A percentile compares a stretch with the other conserved stretches of the same genome.
phyloP scores from a whole-genome alignment of 2,329 filamentous ascomycete species.

The Venturiaceae sp. region DNA sequence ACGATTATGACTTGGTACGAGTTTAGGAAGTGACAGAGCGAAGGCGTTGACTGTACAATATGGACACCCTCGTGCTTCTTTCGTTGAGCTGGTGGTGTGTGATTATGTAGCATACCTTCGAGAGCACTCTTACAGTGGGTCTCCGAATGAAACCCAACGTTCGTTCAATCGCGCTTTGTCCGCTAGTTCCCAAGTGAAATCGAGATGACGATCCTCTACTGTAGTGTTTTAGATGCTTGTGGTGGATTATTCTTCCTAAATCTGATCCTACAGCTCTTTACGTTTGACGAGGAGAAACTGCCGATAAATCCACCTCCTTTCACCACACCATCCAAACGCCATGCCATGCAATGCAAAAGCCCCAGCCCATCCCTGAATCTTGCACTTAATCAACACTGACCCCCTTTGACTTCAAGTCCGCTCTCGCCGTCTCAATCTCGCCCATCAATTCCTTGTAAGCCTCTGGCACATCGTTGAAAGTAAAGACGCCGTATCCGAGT shows the following conservation, averaged over 20 bases:
- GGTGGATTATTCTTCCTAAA: background rate
- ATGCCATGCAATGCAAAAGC: constrained; percentile 3
- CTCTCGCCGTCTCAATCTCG: constrained; percentile 70
- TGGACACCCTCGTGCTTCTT: background rate
- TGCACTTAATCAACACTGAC: constrained; percentile 62
- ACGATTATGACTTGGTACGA: background rate
- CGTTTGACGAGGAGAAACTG: background rate
- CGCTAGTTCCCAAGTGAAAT: background rate
- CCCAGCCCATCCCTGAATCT: constrained; percentile 3
- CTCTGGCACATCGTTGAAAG: constrained; percentile 90
- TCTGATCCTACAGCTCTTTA: background rate
- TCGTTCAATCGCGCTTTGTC: background rate
- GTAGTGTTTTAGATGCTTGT: background rate
- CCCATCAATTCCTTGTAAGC: constrained; percentile 82
- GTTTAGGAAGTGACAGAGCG: background rate
- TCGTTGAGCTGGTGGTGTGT: background rate
- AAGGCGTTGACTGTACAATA: background rate
- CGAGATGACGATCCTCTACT: too few relatives aligned
- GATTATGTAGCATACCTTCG: background rate
- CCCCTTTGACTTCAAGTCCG: constrained; percentile 62
- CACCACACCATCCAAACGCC: background rate
- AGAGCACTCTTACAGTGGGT: background rate
- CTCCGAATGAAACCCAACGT: background rate
- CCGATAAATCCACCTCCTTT: background rate
- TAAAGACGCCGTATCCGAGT: constrained; percentile 85